Percentiles rank a stretch among this genome's conserved stretches.
phyloP scores from a whole-genome alignment of 305 asterid genomes.

The Fraxinus ornus region DNA sequence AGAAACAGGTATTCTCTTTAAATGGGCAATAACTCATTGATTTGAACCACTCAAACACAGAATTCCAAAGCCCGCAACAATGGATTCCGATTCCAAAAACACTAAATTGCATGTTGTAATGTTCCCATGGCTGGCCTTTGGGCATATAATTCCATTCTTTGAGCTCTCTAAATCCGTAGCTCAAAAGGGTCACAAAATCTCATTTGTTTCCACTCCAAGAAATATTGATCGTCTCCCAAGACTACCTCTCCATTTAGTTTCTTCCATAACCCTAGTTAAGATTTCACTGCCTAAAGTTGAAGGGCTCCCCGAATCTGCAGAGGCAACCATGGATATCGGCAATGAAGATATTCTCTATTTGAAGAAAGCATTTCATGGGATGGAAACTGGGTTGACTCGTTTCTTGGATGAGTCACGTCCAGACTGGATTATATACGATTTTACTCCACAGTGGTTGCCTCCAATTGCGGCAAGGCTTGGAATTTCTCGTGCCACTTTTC shows the following conservation, averaged over 20 bases:
- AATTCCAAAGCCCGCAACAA: not conserved
- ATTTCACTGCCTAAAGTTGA: not conserved
- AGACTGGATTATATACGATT: slow-evolving; percentile 14
- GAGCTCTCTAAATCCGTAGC: not conserved
- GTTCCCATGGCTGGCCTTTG: not conserved
- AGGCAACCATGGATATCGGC: not conserved
- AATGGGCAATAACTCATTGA: too few species aligned
- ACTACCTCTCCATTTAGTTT: not conserved
- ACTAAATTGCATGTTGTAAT: not conserved
- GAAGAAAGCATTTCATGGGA: not conserved
- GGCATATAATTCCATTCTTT: not conserved
- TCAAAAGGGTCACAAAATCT: not conserved
- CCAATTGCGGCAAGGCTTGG: not conserved
- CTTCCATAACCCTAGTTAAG: not conserved
- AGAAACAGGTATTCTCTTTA: too few species aligned
- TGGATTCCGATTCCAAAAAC: too few species aligned
- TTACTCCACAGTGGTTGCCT: not conserved
- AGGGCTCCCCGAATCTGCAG: not conserved
- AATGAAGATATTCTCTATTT: not conserved
- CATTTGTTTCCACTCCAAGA: not conserved
- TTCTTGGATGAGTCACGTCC: slow-evolving; percentile 12
- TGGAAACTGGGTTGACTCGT: slow-evolving; percentile 17
- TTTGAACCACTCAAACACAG: too few species aligned
- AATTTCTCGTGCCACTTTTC: slow-evolving; percentile 6
- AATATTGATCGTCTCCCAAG: not conserved